phyloP scores from a whole-genome alignment of 371 early-diverging fungal species.

The Circinella minor region DNA sequence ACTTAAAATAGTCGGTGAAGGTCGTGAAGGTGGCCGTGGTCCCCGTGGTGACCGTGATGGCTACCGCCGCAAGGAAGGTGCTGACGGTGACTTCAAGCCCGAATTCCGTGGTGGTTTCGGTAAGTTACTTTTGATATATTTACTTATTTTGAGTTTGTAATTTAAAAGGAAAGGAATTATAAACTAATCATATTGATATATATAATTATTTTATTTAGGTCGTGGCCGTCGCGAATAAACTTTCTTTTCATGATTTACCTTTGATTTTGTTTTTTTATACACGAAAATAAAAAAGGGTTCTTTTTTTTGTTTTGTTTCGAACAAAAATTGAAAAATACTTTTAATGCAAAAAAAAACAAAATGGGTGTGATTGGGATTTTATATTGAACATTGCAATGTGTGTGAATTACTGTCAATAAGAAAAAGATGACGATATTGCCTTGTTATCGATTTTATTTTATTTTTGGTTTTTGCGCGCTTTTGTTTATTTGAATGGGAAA shows the following conservation, averaged over 20 bases:
- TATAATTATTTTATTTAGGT: constrained; percentile 21
- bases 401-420: no score
- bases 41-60: constrained; percentile 79
- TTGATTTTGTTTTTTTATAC: not conserved
- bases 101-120: constrained; percentile 92
- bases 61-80: constrained; percentile 95
- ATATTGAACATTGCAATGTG: no score
- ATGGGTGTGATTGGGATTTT: no score
- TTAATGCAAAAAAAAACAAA: no score
- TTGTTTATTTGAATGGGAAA: no score
- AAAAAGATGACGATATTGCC: no score
- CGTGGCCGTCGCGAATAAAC: constrained; percentile 56
- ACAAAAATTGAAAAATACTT: not conserved
- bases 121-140: constrained; percentile 23
- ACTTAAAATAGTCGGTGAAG: constrained; percentile 32
- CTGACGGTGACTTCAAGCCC: constrained; percentile 92
- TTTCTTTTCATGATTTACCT: constrained; percentile 1
- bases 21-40: constrained; percentile 63
- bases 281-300: not conserved
- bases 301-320: not conserved
- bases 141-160: not conserved
- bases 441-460: no score
- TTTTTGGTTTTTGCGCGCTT: no score
- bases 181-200: not conserved
- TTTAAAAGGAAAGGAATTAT: no score